Percentiles rank a stretch among this genome's conserved stretches.
Evolutionary conservation across 2,329 filamentous ascomycete genomes (phyloP).

Genomic region (Colletotrichum cordylinicola): DNA sequence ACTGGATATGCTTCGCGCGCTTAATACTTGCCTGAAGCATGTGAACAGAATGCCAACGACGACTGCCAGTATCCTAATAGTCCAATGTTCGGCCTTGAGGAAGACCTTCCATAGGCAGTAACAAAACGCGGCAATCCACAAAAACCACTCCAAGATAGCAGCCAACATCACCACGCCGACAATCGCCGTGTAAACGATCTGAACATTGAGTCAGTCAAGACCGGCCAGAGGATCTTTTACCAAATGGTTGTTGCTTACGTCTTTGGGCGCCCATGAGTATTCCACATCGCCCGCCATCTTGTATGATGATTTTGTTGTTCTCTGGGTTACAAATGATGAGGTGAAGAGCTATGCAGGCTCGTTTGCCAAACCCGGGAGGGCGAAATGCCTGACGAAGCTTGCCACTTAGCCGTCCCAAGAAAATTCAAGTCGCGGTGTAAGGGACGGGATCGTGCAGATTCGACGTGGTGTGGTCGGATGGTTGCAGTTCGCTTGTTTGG

Average conservation of each 20-base stretch:
- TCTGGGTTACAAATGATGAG: background rate
- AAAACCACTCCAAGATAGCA: slow-evolving; percentile 89
- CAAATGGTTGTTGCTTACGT: slow-evolving; percentile 34
- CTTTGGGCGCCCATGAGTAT: slow-evolving; percentile 54
- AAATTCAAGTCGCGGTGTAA: background rate
- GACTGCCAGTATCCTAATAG: slow-evolving; percentile 78
- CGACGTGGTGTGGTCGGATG: slow-evolving; percentile 3
- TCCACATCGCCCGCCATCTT: slow-evolving; percentile 46
- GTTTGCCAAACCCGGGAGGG: background rate
- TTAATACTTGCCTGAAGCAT: background rate
- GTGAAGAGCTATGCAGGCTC: background rate
- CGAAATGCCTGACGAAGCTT: background rate
- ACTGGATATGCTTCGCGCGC: background rate
- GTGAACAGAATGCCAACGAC: slow-evolving; percentile 74
- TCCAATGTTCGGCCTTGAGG: slow-evolving; percentile 87
- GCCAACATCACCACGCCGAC: slow-evolving; percentile 83
- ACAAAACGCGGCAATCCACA: slow-evolving; percentile 92
- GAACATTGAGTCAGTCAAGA: slow-evolving; percentile 22
- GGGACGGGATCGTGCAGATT: slow-evolving; percentile 4
- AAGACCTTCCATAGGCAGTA: slow-evolving; percentile 92
- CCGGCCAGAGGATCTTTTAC: background rate
- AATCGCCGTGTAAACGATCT: slow-evolving; percentile 88
- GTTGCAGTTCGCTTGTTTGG: slow-evolving; percentile 1
- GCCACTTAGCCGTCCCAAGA: background rate
- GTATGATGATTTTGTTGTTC: background rate